Evolutionary conservation across 1,139 yeast genomes (phyloP).

Genomic region (Pichia sp.): DNA sequence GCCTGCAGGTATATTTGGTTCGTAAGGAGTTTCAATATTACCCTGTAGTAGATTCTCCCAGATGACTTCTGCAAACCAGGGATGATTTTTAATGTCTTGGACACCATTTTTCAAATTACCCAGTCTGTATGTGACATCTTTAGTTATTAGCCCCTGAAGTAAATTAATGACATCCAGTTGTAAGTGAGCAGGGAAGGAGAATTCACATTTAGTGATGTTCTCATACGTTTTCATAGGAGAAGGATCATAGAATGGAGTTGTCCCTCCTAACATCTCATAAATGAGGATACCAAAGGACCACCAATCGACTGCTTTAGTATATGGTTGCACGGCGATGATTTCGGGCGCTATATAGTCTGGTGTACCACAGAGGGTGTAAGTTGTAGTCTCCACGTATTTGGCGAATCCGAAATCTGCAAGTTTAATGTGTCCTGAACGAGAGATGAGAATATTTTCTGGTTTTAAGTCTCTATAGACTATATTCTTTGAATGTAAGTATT

Average conservation of each 20-base stretch:
- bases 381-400: slow-evolving; percentile 51
- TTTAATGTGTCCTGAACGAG: slow-evolving; percentile 53
- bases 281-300: slow-evolving; percentile 57
- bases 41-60: slow-evolving; percentile 53
- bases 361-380: slow-evolving; percentile 58
- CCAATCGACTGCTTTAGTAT: slow-evolving; percentile 59
- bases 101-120: slow-evolving; percentile 55
- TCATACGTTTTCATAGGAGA: slow-evolving; percentile 60
- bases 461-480: slow-evolving; percentile 55
- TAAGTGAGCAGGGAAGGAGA: slow-evolving; percentile 44
- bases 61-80: slow-evolving; percentile 54
- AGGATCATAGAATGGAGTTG: slow-evolving; percentile 55
- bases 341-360: slow-evolving; percentile 63
- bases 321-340: slow-evolving; percentile 54
- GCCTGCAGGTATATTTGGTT: slow-evolving; percentile 56
- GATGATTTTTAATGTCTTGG: slow-evolving; percentile 48
- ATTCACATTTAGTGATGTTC: slow-evolving; percentile 46
- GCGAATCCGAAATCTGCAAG: slow-evolving; percentile 59
- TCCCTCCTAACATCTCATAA: slow-evolving; percentile 57
- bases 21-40: slow-evolving; percentile 58
- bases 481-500: slow-evolving; percentile 50
- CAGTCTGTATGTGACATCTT: slow-evolving; percentile 48
- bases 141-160: slow-evolving; percentile 42
- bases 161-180: slow-evolving; percentile 47
- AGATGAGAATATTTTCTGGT: slow-evolving; percentile 53